Evolutionary conservation across 208 protist genomes (phyloP), one percentile per base, ranked within the genome.

Genomic region (Zelonia costaricensis): DNA sequence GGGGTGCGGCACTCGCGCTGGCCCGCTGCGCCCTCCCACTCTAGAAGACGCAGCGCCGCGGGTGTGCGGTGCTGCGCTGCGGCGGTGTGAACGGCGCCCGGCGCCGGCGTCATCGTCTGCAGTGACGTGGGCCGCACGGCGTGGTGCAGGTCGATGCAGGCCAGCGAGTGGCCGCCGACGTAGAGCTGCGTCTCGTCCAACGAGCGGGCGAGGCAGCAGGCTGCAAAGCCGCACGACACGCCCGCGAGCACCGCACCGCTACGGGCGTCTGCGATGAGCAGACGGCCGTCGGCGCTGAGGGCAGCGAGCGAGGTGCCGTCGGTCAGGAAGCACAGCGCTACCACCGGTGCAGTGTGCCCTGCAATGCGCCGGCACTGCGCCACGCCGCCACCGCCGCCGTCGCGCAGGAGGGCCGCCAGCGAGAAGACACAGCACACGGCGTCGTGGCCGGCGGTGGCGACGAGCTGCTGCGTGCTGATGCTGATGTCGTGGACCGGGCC

Each of bases 401-500:
- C 30, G 10, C 16, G 44, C 18, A 78, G 54, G 16, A 91, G 31
- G 4, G 57, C 53, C 20, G 52, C 47, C 22, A 90, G 20, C 0
- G 76, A 64, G 25, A 82, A 60, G 35, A 91, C 73, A 45, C 77
- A 82, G 62, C 71, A 73, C 10, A 72, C 54, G 6, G 76, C 88
- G 45, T 94, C 88, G 63, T 86, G 80, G 13, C 88, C 88, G 12
- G 73, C 80, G 20, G 84, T 87, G 54, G 81, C 85, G 10, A 91
- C 45, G 28, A 86, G 69, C 40, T 79, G 55, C 1, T 80, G 52
- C 12, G 75, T 38, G 40, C 76, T 80, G n/a, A 75, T 22, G n/a
- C 62, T 56, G 13, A 94, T 22, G 59, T 64, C 71, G 52, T 90
- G 74, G 25, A 94, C 74, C 2, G 81, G 55, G 13, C 87, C 87